phyloP scores from a whole-genome alignment of 257 asterid genomes.

The Solanum piurae region DNA sequence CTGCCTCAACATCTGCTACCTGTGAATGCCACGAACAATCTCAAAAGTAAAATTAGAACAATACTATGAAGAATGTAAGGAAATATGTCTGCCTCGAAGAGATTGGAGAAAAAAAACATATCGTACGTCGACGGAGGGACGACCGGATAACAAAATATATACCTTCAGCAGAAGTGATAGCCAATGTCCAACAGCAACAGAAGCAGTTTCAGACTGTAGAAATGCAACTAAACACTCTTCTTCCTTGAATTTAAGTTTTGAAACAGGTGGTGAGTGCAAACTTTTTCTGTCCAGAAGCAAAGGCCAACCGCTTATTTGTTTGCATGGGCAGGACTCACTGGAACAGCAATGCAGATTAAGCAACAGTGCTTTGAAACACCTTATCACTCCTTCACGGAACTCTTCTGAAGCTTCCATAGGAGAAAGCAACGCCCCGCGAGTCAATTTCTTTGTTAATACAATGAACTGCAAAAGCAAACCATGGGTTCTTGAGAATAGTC shows the following conservation, averaged over 20 bases:
- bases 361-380: conserved; percentile 70
- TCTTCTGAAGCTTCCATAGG: conserved; percentile 90
- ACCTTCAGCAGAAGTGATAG: conserved; percentile 93
- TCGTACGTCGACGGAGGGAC: neutral
- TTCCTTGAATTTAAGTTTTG: conserved; percentile 13
- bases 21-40: conserved; percentile 18
- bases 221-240: conserved; percentile 66
- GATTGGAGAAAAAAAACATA: conserved; percentile 3
- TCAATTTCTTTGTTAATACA: conserved; percentile 69
- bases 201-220: conserved; percentile 85
- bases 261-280: conserved; percentile 17
- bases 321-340: conserved; percentile 65
- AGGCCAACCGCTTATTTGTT: conserved; percentile 32
- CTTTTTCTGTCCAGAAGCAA: conserved; percentile 29
- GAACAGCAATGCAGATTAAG: conserved; percentile 56
- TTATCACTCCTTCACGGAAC: conserved; percentile 80
- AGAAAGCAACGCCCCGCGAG: conserved; percentile 73
- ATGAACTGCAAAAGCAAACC: conserved; percentile 45
- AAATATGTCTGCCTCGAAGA: neutral
- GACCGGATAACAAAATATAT: conserved; percentile 8
- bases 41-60: neutral
- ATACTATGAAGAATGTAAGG: neutral
- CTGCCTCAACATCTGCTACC: conserved; percentile 90
- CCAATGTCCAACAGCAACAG: conserved; percentile 97
- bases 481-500: neutral